Percentiles rank a stretch among this genome's conserved stretches.
Evolutionary conservation across 164 flowering plant genomes (phyloP).

Genomic region (Tetracentron sinense): DNA sequence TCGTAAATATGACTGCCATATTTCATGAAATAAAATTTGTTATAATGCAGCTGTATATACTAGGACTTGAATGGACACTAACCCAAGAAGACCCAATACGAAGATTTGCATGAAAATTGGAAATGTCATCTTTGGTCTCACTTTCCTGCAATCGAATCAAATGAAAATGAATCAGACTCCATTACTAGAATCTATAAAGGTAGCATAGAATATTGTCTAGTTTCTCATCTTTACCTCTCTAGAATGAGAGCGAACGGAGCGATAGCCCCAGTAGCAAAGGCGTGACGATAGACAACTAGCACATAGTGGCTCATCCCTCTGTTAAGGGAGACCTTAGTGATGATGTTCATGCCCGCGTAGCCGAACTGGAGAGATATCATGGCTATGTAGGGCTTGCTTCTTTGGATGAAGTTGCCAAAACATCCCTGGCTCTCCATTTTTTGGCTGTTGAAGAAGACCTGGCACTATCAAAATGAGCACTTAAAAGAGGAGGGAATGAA

Average conservation of each 20-base stretch:
- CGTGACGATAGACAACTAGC: slow-evolving; percentile 71
- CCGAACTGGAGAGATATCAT: slow-evolving; percentile 14
- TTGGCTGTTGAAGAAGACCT: neutral
- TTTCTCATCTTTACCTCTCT: slow-evolving; percentile 42
- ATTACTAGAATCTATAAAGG: neutral
- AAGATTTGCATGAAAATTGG: slow-evolving; percentile 34
- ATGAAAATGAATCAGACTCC: neutral
- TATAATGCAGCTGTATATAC: too few species aligned
- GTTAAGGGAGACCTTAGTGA: slow-evolving; percentile 27
- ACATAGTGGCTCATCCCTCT: slow-evolving; percentile 83
- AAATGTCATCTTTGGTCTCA: slow-evolving; percentile 36
- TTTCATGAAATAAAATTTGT: neutral
- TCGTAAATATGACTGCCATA: neutral
- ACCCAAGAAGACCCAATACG: slow-evolving; percentile 46
- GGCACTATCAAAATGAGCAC: neutral
- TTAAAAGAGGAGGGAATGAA: neutral
- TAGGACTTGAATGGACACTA: slow-evolving; percentile 2
- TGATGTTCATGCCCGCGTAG: slow-evolving; percentile 17
- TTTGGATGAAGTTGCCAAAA: neutral
- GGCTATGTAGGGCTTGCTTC: slow-evolving; percentile 8
- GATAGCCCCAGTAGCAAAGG: slow-evolving; percentile 71
- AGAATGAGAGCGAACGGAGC: slow-evolving; percentile 76
- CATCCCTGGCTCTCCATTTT: too few species aligned
- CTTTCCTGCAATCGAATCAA: slow-evolving; percentile 25
- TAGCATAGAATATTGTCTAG: too few species aligned